Evolutionary conservation across 352 stramenopile genomes (phyloP), one percentile per base, ranked within the genome.

Genomic region (Phytophthora multivora): DNA sequence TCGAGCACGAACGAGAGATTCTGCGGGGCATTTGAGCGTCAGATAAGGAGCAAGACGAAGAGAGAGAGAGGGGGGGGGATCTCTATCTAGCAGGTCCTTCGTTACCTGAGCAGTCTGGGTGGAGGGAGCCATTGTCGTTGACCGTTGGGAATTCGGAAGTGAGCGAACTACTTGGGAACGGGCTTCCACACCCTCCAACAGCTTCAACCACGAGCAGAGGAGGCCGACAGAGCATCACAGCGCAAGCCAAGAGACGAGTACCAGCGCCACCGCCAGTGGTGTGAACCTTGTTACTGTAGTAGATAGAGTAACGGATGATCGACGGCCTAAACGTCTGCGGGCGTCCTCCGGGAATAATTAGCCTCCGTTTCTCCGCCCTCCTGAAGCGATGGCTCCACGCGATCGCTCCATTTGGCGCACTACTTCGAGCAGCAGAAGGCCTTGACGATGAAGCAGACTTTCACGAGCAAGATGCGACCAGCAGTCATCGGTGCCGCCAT

Each of bases 1-100:
- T 73, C 46, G 3, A 73, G 64, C 21, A 73, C 59, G 40, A 73
- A 73, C 16, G 58, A 69, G 18, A 57, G 51, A 6, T 73, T 73
- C 52, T 69, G 39, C 48, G 21, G 11, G 7, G 2, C 13, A 13
- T n/a, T 23, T 23, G 1, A 23, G 21, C 21, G 21, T 23, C 21
- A 19, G 7, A 35, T 11, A n/a, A 23, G 15, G 11, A 7, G 12
- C 25, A 15, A 39, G 13, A 21, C 40, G 13, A 47, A 41, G 11
- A 13, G 39, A 1, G 41, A 25, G 4, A n/a, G n/a, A n/a, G n/a
- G n/a, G n/a, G n/a, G n/a, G n/a, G n/a, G n/a, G n/a, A n/a, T n/a
- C n/a, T n/a, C n/a, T n/a, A n/a, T n/a, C n/a, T 31, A 36, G 9
- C 10, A 16, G n/a, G n/a, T 19, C 41, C 41, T 8, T 47, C 9